A percentile compares a stretch with the other conserved stretches of the same genome.
Conservation (phyloP, 139 green algal species). For the Tetraselmis striata region DNA sequence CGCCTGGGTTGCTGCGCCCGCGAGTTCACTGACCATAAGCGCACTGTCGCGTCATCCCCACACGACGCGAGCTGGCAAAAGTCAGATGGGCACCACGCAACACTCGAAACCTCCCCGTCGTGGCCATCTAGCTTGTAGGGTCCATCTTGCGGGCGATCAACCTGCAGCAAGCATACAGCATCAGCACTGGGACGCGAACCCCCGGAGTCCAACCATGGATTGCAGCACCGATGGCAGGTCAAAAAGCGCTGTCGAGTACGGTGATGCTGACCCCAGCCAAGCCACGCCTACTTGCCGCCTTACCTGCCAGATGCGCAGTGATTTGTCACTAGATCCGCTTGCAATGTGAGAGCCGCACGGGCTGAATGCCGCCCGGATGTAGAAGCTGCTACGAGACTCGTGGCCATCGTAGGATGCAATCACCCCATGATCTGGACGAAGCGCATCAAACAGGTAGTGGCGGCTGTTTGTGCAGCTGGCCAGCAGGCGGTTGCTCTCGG, state of each 20-base stretch:
- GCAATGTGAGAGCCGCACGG: conserved; percentile 52
- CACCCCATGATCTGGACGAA: conserved; percentile 23
- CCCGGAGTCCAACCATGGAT: too few species aligned
- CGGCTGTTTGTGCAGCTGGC: conserved; percentile 28
- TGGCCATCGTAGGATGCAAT: conserved; percentile 41
- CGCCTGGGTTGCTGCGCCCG: too few species aligned
- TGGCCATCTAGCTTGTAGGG: conserved; percentile 49
- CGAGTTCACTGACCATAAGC: conserved; percentile 41
- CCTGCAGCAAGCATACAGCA: too few species aligned
- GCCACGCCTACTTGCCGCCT: too few species aligned
- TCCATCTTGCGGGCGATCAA: conserved; percentile 28
- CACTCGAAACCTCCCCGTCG: conserved; percentile 58
- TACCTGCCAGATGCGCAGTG: conserved; percentile 61
- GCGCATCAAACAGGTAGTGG: conserved; percentile 41
- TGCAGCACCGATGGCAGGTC: too few species aligned
- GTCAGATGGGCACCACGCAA: conserved; percentile 65
- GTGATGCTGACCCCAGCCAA: too few species aligned
- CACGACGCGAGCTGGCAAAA: conserved; percentile 43
- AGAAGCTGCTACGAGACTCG: conserved; percentile 52
- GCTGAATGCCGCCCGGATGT: conserved; percentile 60
- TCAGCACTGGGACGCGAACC: too few species aligned
- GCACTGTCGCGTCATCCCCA: conserved; percentile 49
- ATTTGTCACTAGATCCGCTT: conserved; percentile 49
- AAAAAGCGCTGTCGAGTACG: not conserved
- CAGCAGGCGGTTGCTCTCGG: conserved; percentile 22